These are phyloP conservation scores for Buddleja alternifolia DNA, from an alignment of 257 asterid species.

Conservation along the genomic window DNA sequence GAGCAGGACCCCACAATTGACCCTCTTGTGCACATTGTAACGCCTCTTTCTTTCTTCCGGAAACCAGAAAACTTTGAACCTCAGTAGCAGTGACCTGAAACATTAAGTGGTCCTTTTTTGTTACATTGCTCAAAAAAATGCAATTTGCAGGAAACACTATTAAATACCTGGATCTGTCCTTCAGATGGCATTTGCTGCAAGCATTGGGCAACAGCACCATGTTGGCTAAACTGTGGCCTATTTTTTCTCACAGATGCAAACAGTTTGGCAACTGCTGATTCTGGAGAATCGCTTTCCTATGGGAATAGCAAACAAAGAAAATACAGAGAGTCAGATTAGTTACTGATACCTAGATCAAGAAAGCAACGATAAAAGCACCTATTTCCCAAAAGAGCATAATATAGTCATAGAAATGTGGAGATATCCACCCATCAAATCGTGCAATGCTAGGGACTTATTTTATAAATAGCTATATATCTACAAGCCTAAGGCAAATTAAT, in stretches of 20 bases:
- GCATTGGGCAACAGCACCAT: conserved; percentile 67
- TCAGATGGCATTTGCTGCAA: conserved; percentile 87
- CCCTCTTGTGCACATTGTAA: conserved; percentile 94
- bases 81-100: conserved; percentile 79
- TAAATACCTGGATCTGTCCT: conserved; percentile 77
- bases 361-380: background rate
- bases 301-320: conserved; percentile 18
- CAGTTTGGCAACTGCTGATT: conserved; percentile 80
- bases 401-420: background rate
- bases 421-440: background rate
- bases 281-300: conserved; percentile 90
- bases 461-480: conserved; percentile 4
- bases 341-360: conserved; percentile 11
- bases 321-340: conserved; percentile 6
- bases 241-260: conserved; percentile 75
- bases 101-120: conserved; percentile 24
- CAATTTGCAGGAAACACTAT: conserved; percentile 14
- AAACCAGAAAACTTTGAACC: conserved; percentile 87
- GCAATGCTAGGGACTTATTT: conserved; percentile 10
- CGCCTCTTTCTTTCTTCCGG: conserved; percentile 96
- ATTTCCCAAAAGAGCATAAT: background rate
- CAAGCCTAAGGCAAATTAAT: background rate
- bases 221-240: conserved; percentile 51
- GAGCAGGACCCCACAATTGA: conserved; percentile 98
- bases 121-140: conserved; percentile 2